Base-by-base conservation (phyloP, 805 yeast genomes). In the Yamadazyma sp. region DNA sequence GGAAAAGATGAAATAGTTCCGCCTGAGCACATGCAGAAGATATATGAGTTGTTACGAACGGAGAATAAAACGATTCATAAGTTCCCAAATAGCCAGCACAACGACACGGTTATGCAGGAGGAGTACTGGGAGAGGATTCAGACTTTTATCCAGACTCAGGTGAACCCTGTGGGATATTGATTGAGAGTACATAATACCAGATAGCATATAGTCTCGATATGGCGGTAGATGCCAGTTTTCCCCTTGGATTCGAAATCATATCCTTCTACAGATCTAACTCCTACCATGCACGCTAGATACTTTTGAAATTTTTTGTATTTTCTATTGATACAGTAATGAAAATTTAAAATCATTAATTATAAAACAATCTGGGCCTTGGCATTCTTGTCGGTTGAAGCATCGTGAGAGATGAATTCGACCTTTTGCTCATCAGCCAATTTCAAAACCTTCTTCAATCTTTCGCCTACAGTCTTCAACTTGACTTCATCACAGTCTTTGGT, bases 1-100 rank as follows among this genome's bases (percentile, higher is more conserved):
- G 60, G 73, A 10, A 66, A 70, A 23, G 99, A 91, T 64, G 99
- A 91, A 60, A 80, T 91, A 17, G 96, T 91, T 2, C 97, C 98
- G 3, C 95, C 96, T 0, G 46, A 49, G 1, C 97, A 91, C 54
- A 85, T 90, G 86, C 70, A 71, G 30, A 53, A 52, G 32, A 67
- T 89, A 16, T 82, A 59, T 53, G 74, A 70, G 21, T 47, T 79
- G 39, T 66, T 82, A 40, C 70, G 75, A 17, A 62, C 81, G 24
- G 52, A 57, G 1, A 54, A 60, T 11, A 89, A 88, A 57, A 57
- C 60, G 19, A 71, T 77, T 46, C 65, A 73, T 37, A 71, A 62
- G 38, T 87, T 76, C 46, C 75, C 73, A 17, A 67, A 73, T 26
- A 82, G 88, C 2, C 71, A 69, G 38, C 99, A 91, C 59, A 91